phyloP scores from a whole-genome alignment of 305 asterid species.

The Rubia tinctorum region DNA sequence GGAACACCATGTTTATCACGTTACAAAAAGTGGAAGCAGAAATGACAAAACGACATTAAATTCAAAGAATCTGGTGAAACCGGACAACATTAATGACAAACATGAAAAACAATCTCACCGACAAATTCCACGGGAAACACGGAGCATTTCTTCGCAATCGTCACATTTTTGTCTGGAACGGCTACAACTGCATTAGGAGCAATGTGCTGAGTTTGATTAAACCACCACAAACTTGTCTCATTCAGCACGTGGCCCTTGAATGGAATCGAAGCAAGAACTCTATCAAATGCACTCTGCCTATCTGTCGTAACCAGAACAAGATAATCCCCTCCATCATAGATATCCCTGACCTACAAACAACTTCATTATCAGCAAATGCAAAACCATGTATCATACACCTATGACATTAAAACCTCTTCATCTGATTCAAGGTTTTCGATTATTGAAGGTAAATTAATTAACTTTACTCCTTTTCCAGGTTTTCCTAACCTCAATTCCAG shows the following conservation, averaged over 20 bases:
- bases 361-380: not conserved
- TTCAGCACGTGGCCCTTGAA: constrained; percentile 98
- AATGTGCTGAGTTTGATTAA: constrained; percentile 73
- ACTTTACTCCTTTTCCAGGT: too few species aligned
- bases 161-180: constrained; percentile 83
- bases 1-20: not conserved
- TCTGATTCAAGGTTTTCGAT: not conserved
- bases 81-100: not conserved
- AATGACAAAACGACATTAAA: not conserved
- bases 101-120: constrained; percentile 48
- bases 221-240: constrained; percentile 99
- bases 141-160: constrained; percentile 87
- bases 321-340: constrained; percentile 76
- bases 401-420: not conserved
- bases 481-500: too few species aligned
- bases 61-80: not conserved
- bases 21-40: not conserved
- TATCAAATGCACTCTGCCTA: constrained; percentile 91
- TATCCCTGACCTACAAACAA: constrained; percentile 75
- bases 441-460: too few species aligned
- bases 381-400: not conserved
- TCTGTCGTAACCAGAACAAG: constrained; percentile 88
- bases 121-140: constrained; percentile 97
- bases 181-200: constrained; percentile 82
- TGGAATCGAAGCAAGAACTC: constrained; percentile 94